Evolutionary conservation across 1,139 yeast species (phyloP), one percentile per base, ranked within the genome.

Genomic region (Pneumocystis murina): DNA sequence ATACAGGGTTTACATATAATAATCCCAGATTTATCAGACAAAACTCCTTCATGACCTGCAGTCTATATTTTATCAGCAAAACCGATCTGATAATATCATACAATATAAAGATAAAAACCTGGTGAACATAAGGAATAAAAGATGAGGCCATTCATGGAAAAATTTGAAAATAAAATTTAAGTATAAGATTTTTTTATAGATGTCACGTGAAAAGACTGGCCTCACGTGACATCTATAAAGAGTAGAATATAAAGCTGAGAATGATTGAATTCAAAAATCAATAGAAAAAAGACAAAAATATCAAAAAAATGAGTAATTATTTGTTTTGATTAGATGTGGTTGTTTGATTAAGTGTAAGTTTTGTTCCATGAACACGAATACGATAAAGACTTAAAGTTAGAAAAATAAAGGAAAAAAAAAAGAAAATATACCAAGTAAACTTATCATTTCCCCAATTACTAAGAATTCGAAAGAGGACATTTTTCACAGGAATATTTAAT

Each of bases 21-120:
- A 12, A 81, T 75, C 1, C 91, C 95, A 38, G 79, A 80, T 3
- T 73, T 76, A 58, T 84, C 83, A 33, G 81, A 81, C 67, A 89
- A 71, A 14, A 86, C 81, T 0, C 96, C 97, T 17, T 80, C 86
- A 71, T 92, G 98, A 12, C 98, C 98, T 0, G 97, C 98, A 2
- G 95, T 97, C 72, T 80, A 64, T 3, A 61, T 30, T 40, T 48
- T 30, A 33, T 33, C 35, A 33, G 35, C 2, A 20, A 48, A 16
- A 12, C 7, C 24, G 24, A 16, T 24, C 33, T 12, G 10, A 48
- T 24, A 5, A 24, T 24, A 24, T 24, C n/a, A 2, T 3, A 43
- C 1, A 48, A 24, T 24, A 24, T 24, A 16, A 12, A 24, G 28
- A 48, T n/a, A 12, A 48, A 12, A 41, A 48, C 55, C 55, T 48